Evolutionary conservation across 768 basidiomycete genomes (phyloP), one percentile per base, ranked within the genome.

Genomic region (Russula sp.): DNA sequence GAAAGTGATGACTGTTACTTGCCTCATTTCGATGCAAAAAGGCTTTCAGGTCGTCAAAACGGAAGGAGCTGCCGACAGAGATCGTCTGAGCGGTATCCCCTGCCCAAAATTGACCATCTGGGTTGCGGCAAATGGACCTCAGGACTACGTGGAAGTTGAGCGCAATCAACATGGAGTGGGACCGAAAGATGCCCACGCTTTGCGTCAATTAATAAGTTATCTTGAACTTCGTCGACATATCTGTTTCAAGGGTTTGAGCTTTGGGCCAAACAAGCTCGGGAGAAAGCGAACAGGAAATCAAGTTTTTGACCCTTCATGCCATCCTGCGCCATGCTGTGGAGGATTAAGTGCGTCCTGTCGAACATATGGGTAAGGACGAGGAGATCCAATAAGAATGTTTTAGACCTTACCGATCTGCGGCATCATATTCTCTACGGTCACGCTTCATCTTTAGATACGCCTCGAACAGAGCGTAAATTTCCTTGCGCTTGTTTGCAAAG

Each of bases 11-110:
- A 11, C 32, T 32, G 11, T 6, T 13, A 42, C 50, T 44, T 58
- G 84, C 87, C 75, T 89, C 86, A 0, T 84, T 70, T 47, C 84
- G 79, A 60, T 79, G 81, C 48, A 86, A 68, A 67, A 85, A 86
- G 0, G 87, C 80, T 68, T 85, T 88, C 57, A 89, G 67, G 48
- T 88, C 88, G 59, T 86, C 75, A 68, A 89, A 90, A 20, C 83
- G 74, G 68, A 90, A 89, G 0, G 85, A 80, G 62, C 84, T 86
- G 16, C 87, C 88, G 2, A 81, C 80, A 1, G 85, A 84, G 40
- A 90, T 89, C 0, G 88, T 86, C 64, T 89, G 88, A 0, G 88
- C 87, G 0, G 88, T 89, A 68, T 89, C 88, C 0, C 88, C 88
- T 2, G 88, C 88, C 86, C 87, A 89, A 68, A 89, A 88, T n/a